Evolutionary conservation across 140 eudicot species (phyloP), one percentile per base, ranked within the genome.

Genomic region (Bidens hawaiensis): DNA sequence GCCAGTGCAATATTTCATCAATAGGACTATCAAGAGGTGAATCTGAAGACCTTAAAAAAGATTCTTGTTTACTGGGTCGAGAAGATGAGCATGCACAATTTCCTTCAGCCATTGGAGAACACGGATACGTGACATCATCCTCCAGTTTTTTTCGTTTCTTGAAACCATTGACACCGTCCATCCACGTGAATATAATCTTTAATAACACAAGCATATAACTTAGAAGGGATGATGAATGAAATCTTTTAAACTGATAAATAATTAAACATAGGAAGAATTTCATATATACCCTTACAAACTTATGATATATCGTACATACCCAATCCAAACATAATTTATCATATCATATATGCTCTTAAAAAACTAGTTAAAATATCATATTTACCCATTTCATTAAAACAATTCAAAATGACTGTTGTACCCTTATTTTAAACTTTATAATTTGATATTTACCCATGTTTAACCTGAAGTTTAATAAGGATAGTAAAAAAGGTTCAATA

Each of bases 1-100:
- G 99, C 96, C 96, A 88, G 71, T 84, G 95, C 80, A 93, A 62
- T 80, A 93, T 93, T 78, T 93, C 99, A 83, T 93, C 99, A 17
- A 93, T 76, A 9, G 99, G 99, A 33, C 68, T 75, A 67, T 74
- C 82, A 27, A 52, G 73, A 51, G 73, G 72, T 71, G 84, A 65
- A 33, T 63, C 79, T 23, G 23, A 38, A 67, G 78, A 50, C 50
- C 59, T 47, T 42, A 50, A 41, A 26, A 55, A 22, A 8, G 69
- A 49, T 54, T 84, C 83, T 62, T 76, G 59, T 78, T 74, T 77
- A 16, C 75, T 69, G 17, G 63, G 25, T 70, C 60, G 73, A 34
- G 95, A 81, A 62, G 88, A 82, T 78, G 79, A 83, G 77, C 94
- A 78, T 36, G 94, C 77, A 70, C 95, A 82, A 61, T 72, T 68